Base-by-base conservation (phyloP, 2,329 filamentous ascomycete species). In the Alternaria burnsii region DNA sequence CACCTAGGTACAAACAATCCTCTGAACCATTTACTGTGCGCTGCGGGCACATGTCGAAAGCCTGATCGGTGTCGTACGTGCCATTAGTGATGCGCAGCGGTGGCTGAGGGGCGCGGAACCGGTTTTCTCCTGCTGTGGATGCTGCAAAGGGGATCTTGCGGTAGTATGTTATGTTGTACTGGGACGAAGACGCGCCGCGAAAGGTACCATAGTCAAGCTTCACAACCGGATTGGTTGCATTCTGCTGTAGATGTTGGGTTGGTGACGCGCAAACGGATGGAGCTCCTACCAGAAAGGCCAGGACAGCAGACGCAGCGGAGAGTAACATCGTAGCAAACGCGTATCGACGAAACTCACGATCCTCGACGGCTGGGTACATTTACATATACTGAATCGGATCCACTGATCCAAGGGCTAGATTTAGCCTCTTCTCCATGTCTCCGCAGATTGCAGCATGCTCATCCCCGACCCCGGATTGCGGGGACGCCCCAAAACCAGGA, bases 121-220 rank as follows among this genome's bases (percentile, higher is more conserved):
- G 83, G 67, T 88, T 88, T 47, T 81, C 70, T 2, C 86, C 86
- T 12, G 81, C 76, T 14, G 87, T 87, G 1, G 87, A 85, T 12
- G 86, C 84, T 5, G 84, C 87, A 66, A 85, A 89, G 16, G 87
- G 87, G 50, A 89, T 87, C 66, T 85, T 87, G 62, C 83, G 84
- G 76, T 82, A 89, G 74, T 87, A 86, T 26, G 82, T 84, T 42
- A 88, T 82, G 67, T 88, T 87, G 68, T 88, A 87, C 3, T 72
- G 67, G 9, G 76, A 62, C 18, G 82, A 82, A 65, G 85, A 85
- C 46, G 82, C 81, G 18, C 86, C 86, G 64, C 82, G 77, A 62
- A 88, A 87, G 18, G 77, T 81, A 28, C 72, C 73, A 50, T 79
- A 79, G 58, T 74, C 69, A 24, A 79, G 73, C 11, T 63, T 51